Evolutionary conservation across 2,329 filamentous ascomycete species (phyloP).

Genomic region (Phaeosphaeriaceae sp.): DNA sequence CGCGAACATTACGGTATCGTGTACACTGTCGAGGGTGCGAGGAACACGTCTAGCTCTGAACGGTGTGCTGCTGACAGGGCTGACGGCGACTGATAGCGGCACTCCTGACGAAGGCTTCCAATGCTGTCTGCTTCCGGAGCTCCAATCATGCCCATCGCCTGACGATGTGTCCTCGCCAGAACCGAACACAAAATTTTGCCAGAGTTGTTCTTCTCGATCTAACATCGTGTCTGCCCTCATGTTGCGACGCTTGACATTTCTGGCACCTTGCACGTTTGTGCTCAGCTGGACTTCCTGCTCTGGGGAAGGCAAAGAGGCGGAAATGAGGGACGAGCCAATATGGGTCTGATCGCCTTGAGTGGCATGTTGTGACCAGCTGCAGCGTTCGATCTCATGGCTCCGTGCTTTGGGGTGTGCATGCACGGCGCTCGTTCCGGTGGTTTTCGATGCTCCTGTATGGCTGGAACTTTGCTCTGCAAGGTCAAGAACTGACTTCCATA

Average conservation of each 20-base stretch:
- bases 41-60: conserved; percentile 20
- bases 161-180: conserved; percentile 18
- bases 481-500: conserved; percentile 36
- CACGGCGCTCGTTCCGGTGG: conserved; percentile 20
- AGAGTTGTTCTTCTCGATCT: conserved; percentile 35
- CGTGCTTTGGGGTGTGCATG: conserved; percentile 20
- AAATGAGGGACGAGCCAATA: conserved; percentile 23
- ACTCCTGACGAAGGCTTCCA: conserved; percentile 21
- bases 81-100: conserved; percentile 27
- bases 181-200: conserved; percentile 44
- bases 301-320: conserved; percentile 36
- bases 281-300: conserved; percentile 11
- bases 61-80: conserved; percentile 26
- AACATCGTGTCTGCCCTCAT: conserved; percentile 4
- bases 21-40: conserved; percentile 33
- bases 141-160: conserved; percentile 8
- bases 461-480: conserved; percentile 30
- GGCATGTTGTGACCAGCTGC: conserved; percentile 36
- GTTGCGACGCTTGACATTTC: background rate
- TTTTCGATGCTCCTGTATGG: conserved; percentile 17
- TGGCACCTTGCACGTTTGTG: background rate
- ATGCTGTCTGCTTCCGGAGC: conserved; percentile 9
- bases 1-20: conserved; percentile 23
- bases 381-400: conserved; percentile 17
- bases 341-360: conserved; percentile 27